phyloP scores from a whole-genome alignment of 164 flowering plant species.

The Platanus orientalis region DNA sequence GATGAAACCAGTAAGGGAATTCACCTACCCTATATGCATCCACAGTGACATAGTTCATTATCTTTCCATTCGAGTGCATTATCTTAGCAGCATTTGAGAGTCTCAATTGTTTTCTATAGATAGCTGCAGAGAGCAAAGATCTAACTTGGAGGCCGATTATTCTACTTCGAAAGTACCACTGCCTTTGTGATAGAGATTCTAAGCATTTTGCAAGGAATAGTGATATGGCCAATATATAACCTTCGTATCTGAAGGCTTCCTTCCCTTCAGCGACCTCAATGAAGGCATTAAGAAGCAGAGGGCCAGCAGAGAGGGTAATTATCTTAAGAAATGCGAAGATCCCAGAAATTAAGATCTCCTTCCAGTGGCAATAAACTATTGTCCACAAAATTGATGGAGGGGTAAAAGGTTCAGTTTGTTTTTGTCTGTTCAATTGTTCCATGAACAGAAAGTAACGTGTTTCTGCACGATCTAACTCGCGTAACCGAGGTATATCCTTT shows the following conservation, averaged over 20 bases:
- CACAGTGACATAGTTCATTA: too few species aligned
- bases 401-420: conserved; percentile 11
- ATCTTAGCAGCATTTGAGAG: conserved; percentile 48
- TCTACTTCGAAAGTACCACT: conserved; percentile 52
- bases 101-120: conserved; percentile 54
- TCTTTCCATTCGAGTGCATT: conserved; percentile 54
- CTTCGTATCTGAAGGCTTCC: conserved; percentile 42
- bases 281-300: conserved; percentile 58
- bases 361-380: conserved; percentile 40
- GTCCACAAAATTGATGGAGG: conserved; percentile 33
- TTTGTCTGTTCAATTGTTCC: conserved; percentile 29
- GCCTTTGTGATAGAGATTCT: conserved; percentile 65
- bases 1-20: conserved; percentile 69
- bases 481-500: conserved; percentile 42
- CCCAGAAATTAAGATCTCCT: conserved; percentile 45
- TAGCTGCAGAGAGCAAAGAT: conserved; percentile 56
- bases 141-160: conserved; percentile 53
- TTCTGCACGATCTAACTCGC: conserved; percentile 41
- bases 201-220: conserved; percentile 46
- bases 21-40: conserved; percentile 72
- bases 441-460: conserved; percentile 36
- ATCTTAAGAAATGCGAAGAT: conserved; percentile 53
- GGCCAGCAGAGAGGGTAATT: conserved; percentile 41
- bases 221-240: conserved; percentile 32
- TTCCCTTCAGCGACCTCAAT: conserved; percentile 60